Evolutionary conservation across 306 rosid genomes (phyloP), one percentile per base, ranked within the genome.

Genomic region (Pachyrhizus erosus): DNA sequence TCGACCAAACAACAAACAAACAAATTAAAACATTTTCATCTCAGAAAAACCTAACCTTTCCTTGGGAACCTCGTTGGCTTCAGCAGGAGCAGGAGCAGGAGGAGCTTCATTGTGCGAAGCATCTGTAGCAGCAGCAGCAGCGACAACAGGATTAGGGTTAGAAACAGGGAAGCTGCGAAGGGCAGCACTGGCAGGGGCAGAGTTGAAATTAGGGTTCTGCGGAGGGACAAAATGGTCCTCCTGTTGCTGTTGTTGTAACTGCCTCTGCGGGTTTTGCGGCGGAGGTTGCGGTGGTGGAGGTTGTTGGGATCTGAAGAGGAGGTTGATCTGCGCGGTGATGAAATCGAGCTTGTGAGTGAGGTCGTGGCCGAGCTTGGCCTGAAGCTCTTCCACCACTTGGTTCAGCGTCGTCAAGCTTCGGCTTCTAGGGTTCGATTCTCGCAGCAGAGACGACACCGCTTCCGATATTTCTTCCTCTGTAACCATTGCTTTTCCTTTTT

Each of bases 281-380:
- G 62, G 76, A 1, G 61, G 20, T 1, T 13, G 69, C 9, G 69
- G 69, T 15, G 39, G 67, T 0, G 69, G 69, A 7, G 39, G 67
- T 0, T 40, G 91, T 43, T 82, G 92, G 11, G 90, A 82, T 29
- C 75, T 87, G 69, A 80, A 75, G 45, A 93, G 79, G 58, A 78
- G 76, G 57, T 87, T 90, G 89, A 91, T 93, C 88, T 90, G 93
- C 15, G 77, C 23, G 13, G 84, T 73, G 34, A 93, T 90, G 92
- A 91, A 90, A 54, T 93, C 91, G 57, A 89, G 33, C 85, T 93
- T 93, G 81, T 89, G 89, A 43, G 94, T 76, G 67, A 93, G 93
- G 82, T 90, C 93, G 58, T 73, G 75, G 12, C 92, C 91, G 13
- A 93, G 97, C 82, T 90, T 88, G 55, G 94, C 67, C 77, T 91